Conservation (phyloP, 31 red algal genomes). For the Odonthalia washingtoniensis region DNA sequence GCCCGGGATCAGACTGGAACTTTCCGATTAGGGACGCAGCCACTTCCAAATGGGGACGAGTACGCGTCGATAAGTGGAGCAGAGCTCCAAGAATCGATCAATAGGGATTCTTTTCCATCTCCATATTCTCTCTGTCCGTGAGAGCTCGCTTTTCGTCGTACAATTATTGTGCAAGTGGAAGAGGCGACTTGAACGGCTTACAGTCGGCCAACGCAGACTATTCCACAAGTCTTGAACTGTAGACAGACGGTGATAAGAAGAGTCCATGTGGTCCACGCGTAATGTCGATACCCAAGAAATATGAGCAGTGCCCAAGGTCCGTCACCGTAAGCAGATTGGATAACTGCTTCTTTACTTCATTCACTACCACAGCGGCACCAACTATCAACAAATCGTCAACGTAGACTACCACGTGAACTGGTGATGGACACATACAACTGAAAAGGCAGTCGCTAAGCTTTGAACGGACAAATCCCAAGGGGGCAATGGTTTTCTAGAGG, state of each 20-base stretch:
- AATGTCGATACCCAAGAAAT: conserved; percentile 17
- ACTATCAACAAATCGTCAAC: conserved; percentile 33
- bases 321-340: neutral
- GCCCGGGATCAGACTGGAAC: neutral
- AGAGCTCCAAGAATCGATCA: conserved; percentile 19
- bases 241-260: neutral
- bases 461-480: neutral
- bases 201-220: neutral
- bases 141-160: conserved; percentile 7
- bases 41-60: conserved; percentile 22
- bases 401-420: conserved; percentile 16
- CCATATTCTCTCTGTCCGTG: neutral
- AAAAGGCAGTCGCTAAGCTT: neutral
- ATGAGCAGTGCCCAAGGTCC: neutral
- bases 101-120: conserved; percentile 33
- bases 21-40: conserved; percentile 47
- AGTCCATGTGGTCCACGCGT: neutral
- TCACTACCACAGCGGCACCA: neutral
- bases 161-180: conserved; percentile 34
- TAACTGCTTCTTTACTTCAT: neutral
- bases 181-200: conserved; percentile 23
- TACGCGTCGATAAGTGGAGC: conserved; percentile 33
- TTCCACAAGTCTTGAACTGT: conserved; percentile 17
- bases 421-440: neutral
- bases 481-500: neutral